Evolutionary conservation across 164 flowering plant species (phyloP).

Genomic region (Tetracentron sinense): DNA sequence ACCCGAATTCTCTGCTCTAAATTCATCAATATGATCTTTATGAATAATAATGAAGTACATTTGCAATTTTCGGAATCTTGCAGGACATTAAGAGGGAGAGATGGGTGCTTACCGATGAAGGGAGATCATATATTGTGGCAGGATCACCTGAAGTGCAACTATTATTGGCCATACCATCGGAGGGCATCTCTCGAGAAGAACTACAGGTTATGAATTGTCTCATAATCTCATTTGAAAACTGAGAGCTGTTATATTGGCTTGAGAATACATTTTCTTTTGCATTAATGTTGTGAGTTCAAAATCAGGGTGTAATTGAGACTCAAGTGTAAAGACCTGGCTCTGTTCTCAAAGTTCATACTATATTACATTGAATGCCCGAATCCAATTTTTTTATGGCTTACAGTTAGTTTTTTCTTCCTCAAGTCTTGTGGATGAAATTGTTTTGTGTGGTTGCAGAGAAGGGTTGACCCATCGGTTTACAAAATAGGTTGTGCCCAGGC

Average conservation of each 20-base stretch:
- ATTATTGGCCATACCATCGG: slow-evolving; percentile 67
- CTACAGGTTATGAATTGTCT: slow-evolving; percentile 49
- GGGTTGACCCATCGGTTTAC: slow-evolving; percentile 45
- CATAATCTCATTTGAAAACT: neutral
- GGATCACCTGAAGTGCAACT: slow-evolving; percentile 87
- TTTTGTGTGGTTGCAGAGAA: slow-evolving; percentile 55
- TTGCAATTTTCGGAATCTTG: neutral
- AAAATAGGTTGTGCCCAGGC: slow-evolving; percentile 72
- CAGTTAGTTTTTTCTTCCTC: neutral
- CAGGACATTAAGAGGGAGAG: slow-evolving; percentile 84
- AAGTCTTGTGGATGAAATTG: slow-evolving; percentile 1
- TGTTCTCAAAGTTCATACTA: too few species aligned
- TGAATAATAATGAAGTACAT: neutral
- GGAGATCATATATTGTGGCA: slow-evolving; percentile 46
- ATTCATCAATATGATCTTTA: too few species aligned
- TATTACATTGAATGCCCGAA: neutral
- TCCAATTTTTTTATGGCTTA: neutral
- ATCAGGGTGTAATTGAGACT: too few species aligned
- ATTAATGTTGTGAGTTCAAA: too few species aligned
- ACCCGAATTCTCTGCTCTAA: too few species aligned
- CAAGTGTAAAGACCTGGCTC: too few species aligned
- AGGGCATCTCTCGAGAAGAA: slow-evolving; percentile 67
- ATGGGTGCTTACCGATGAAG: slow-evolving; percentile 85
- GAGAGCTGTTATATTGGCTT: too few species aligned
- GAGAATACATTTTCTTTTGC: too few species aligned